Evolutionary conservation across 2,329 filamentous ascomycete species (phyloP).

Genomic region (Harringtonia lauricola): DNA sequence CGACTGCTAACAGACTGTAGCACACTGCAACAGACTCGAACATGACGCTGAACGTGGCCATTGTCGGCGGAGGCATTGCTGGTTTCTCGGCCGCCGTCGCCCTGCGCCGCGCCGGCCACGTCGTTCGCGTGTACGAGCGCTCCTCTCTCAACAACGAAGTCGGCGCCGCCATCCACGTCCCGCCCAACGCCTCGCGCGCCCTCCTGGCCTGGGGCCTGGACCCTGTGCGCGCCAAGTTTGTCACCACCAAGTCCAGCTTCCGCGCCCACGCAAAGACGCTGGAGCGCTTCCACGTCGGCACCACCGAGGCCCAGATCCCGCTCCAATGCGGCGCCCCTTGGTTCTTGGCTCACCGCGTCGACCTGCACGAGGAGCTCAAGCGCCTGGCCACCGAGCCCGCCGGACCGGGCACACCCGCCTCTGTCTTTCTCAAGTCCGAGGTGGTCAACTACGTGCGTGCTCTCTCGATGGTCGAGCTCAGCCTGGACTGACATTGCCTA

Average conservation of each 20-base stretch:
- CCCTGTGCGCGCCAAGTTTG: conserved; percentile 53
- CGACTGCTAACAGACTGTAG: too few relatives aligned
- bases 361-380: conserved; percentile 59
- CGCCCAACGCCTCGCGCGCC: conserved; percentile 60
- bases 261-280: conserved; percentile 55
- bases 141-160: conserved; percentile 57
- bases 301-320: conserved; percentile 50
- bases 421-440: conserved; percentile 33
- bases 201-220: conserved; percentile 58
- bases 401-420: conserved; percentile 43
- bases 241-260: conserved; percentile 60
- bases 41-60: conserved; percentile 21
- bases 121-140: conserved; percentile 52
- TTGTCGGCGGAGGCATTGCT: conserved; percentile 37
- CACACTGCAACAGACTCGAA: too few relatives aligned
- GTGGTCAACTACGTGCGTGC: too few relatives aligned
- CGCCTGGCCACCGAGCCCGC: conserved; percentile 41
- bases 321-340: conserved; percentile 10
- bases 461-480: too few relatives aligned
- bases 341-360: conserved; percentile 54
- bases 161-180: conserved; percentile 56
- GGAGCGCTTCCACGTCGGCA: conserved; percentile 50
- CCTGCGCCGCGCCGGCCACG: conserved; percentile 33
- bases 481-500: conserved; percentile 34
- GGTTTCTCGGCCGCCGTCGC: conserved; percentile 35